Evolutionary conservation across 2,329 filamentous ascomycete species (phyloP), one percentile per base, ranked within the genome.

Genomic region (Fusarium nanum): DNA sequence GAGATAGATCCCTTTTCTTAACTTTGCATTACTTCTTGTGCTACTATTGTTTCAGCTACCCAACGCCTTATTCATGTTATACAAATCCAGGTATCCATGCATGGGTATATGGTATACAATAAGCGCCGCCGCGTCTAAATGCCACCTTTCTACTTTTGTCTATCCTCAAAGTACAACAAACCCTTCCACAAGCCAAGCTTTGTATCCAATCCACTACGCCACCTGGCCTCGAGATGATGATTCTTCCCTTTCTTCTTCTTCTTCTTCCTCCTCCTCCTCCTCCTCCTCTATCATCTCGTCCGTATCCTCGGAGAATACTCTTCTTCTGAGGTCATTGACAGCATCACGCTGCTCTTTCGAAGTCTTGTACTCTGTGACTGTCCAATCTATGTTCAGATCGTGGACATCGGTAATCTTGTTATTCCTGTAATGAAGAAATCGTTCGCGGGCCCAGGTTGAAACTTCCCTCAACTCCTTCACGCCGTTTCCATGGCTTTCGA

Each of bases 401-500:
- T 44, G 30, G 45, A 61, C 41, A 40, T 65, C 60, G 9, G 54
- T 48, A 14, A 63, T 53, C 40, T 32, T 18, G 28, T 48, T 20
- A 2, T 40, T 54, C 20, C 65, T 52, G 37, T 64, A 61, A 41
- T 53, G 16, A 13, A 56, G 65, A 18, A 58, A 60, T 47, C 61
- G 61, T 34, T 49, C 42, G 6, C 67, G 61, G 40, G 68, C 63
- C 72, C 72, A 71, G 37, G 71, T 62, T 34, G 78, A 67, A 25
- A 76, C 69, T 30, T 71, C 65, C 30, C 64, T 67, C 57, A 81
- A 64, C 32, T 69, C 71, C 34, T 55, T 52, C 18, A 77, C 67
- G 20, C 71, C 74, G 25, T 76, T 74, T 7, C 75, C 68, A 25
- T 69, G 53, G 25, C 75, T 64, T 37, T 75, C 56, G 18, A 78